phyloP scores from a whole-genome alignment of 2,329 filamentous ascomycete genomes.

The Epichloe sibirici region DNA sequence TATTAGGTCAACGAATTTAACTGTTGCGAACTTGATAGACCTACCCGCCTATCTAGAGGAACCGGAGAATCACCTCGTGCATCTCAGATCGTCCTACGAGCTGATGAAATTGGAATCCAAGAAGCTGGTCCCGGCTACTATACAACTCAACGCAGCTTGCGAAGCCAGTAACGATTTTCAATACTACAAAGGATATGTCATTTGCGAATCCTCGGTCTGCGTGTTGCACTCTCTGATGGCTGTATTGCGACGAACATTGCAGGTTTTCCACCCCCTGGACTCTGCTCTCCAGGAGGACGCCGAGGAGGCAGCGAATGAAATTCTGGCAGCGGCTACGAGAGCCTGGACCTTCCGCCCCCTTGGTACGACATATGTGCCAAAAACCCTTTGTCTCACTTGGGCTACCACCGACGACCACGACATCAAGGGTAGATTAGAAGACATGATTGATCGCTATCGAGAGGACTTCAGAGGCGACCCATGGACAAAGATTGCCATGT shows the following conservation, averaged over 20 bases:
- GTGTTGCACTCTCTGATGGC: slow-evolving; percentile 5
- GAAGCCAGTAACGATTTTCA: not conserved
- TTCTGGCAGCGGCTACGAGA: slow-evolving; percentile 2
- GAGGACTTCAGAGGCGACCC: slow-evolving; percentile 4
- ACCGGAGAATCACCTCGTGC: slow-evolving; percentile 5
- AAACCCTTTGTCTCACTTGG: slow-evolving; percentile 4
- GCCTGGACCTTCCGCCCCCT: slow-evolving; percentile 6
- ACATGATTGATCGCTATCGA: slow-evolving; percentile 5
- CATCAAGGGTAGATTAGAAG: not conserved
- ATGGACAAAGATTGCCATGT: slow-evolving; percentile 3
- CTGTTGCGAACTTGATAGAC: slow-evolving; percentile 3
- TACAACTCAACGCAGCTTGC: slow-evolving; percentile 2
- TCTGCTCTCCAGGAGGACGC: not conserved
- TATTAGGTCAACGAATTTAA: slow-evolving; percentile 5
- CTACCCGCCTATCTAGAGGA: slow-evolving; percentile 2
- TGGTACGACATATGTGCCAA: slow-evolving; percentile 4
- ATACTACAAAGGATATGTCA: slow-evolving; percentile 6
- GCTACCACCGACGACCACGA: slow-evolving; percentile 3
- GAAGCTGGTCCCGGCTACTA: slow-evolving; percentile 1
- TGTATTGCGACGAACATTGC: slow-evolving; percentile 3
- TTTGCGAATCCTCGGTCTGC: slow-evolving; percentile 5
- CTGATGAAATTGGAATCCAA: slow-evolving; percentile 3
- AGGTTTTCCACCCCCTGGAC: slow-evolving; percentile 3
- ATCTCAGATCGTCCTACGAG: slow-evolving; percentile 2
- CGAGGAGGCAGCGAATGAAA: not conserved